Percentiles rank a stretch among this genome's conserved stretches.
Conservation (phyloP, 2,329 filamentous ascomycete species). For the Hymenoscyphus fraxineus region DNA sequence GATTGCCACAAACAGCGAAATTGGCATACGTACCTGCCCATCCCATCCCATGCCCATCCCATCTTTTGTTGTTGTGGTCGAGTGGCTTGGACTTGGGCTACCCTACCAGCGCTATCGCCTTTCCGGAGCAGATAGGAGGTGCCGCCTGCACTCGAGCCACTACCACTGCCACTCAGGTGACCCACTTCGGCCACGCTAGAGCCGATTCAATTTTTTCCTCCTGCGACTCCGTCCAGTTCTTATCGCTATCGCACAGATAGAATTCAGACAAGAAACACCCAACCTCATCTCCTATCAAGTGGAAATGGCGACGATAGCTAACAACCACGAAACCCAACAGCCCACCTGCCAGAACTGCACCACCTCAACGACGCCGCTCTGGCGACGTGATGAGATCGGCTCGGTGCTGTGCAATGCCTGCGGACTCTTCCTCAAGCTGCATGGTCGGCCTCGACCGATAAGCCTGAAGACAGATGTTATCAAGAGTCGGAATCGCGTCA, state of each 20-base stretch:
- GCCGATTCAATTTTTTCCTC: not conserved
- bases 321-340: slow-evolving; percentile 59
- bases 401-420: slow-evolving; percentile 98
- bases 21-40: not conserved
- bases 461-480: slow-evolving; percentile 99
- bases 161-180: no score
- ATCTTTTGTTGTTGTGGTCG: not conserved
- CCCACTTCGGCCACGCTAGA: no score
- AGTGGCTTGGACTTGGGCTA: not conserved
- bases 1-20: no score
- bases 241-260: slow-evolving; percentile 4
- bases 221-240: not conserved
- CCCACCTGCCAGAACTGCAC: slow-evolving; percentile 95
- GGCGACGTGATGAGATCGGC: slow-evolving; percentile 94
- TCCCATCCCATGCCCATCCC: not conserved
- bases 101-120: not conserved
- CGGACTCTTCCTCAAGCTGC: slow-evolving; percentile 93
- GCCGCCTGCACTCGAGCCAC: no score
- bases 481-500: slow-evolving; percentile 97
- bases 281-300: slow-evolving; percentile 34
- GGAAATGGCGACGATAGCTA: slow-evolving; percentile 53
- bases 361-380: slow-evolving; percentile 92
- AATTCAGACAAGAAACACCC: not conserved
- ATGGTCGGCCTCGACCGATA: slow-evolving; percentile 88
- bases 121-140: not conserved